phyloP scores from a whole-genome alignment of 495 filamentous ascomycete genomes.

The Glonium stellatum region DNA sequence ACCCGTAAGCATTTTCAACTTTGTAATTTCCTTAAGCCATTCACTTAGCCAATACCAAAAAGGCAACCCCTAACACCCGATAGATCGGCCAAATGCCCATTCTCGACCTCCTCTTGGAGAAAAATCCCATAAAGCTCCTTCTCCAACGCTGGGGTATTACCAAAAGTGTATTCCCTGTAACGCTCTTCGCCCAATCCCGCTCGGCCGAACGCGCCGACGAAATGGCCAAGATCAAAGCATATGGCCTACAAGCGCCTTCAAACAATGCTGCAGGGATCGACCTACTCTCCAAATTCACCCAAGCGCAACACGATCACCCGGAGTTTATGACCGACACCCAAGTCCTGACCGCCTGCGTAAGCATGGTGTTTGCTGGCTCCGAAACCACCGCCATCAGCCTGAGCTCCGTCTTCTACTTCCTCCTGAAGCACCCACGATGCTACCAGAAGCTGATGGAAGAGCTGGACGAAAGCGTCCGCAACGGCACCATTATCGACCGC shows the following conservation, averaged over 20 bases:
- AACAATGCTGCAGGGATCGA: conserved; percentile 39
- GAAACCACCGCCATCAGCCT: conserved; percentile 42
- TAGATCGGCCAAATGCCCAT: conserved; percentile 46
- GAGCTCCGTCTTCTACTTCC: conserved; percentile 36
- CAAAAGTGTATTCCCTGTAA: conserved; percentile 56
- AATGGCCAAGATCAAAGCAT: conserved; percentile 36
- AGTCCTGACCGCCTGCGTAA: conserved; percentile 58
- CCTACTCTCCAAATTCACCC: conserved; percentile 43
- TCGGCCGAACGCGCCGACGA: conserved; percentile 48
- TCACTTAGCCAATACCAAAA: not conserved
- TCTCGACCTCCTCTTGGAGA: conserved; percentile 45
- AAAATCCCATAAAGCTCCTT: conserved; percentile 43
- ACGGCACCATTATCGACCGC: conserved; percentile 32
- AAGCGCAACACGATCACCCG: conserved; percentile 44
- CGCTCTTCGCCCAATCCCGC: conserved; percentile 51
- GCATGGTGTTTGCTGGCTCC: conserved; percentile 50
- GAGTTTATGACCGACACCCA: conserved; percentile 59
- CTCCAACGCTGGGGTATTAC: conserved; percentile 39
- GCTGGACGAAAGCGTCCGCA: conserved; percentile 33
- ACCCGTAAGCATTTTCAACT: conserved; percentile 26
- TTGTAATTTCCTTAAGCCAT: not conserved
- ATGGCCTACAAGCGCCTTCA: conserved; percentile 24
- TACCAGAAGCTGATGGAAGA: conserved; percentile 39
- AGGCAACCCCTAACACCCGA: not conserved
- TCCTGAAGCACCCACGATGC: conserved; percentile 35